Conservation (phyloP, 116 monocot species). For the Phalaenopsis hybrid region DNA sequence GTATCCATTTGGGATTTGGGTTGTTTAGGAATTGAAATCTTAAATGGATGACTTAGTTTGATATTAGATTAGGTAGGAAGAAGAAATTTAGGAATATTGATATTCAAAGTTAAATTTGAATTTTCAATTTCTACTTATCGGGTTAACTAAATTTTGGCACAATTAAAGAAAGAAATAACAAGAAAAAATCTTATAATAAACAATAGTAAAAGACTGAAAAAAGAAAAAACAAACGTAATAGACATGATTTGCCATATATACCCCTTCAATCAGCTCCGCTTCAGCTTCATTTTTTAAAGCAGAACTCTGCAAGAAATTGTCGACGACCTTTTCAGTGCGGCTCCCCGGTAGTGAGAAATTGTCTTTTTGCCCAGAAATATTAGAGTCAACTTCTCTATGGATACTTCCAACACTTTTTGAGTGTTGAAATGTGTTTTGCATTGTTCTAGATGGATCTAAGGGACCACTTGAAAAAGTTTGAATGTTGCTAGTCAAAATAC, state of each 20-base stretch:
- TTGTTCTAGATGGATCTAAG: conserved; percentile 21
- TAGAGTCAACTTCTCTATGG: conserved; percentile 5
- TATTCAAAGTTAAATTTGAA: too few species aligned
- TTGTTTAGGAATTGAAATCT: too few species aligned
- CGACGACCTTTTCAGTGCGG: conserved; percentile 61
- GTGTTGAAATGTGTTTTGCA: conserved; percentile 7
- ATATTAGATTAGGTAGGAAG: too few species aligned
- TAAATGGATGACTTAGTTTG: too few species aligned
- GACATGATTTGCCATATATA: neutral
- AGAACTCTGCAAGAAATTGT: conserved; percentile 67
- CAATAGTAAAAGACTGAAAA: neutral
- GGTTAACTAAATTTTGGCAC: neutral
- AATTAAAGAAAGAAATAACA: neutral
- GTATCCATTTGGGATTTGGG: too few species aligned
- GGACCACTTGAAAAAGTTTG: conserved; percentile 14
- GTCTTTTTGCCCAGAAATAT: conserved; percentile 13
- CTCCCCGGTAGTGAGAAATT: conserved; percentile 13
- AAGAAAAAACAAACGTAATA: neutral
- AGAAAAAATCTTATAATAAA: neutral
- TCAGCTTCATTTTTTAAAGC: conserved; percentile 33
- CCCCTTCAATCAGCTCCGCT: conserved; percentile 5
- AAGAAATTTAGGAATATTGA: too few species aligned
- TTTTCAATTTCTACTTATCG: neutral
- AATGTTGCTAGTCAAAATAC: conserved; percentile 11
- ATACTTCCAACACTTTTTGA: conserved; percentile 10